Base-by-base conservation (phyloP, 106 monocot genomes). In the Allium sativum region DNA sequence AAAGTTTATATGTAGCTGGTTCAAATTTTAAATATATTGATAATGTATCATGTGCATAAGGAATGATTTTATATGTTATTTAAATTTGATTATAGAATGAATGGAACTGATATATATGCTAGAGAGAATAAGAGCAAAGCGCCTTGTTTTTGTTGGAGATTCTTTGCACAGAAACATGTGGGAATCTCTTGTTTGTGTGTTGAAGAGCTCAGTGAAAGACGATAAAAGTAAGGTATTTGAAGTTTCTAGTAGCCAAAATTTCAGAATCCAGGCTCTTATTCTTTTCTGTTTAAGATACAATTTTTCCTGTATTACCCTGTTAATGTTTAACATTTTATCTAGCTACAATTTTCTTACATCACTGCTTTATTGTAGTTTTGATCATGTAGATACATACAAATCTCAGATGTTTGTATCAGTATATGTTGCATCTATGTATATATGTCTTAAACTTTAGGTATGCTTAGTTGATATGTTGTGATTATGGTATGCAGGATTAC, bases 101-200 rank as follows among this genome's bases (percentile, higher is more conserved):
- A 93, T 65, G 84, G 77, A 7, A 75, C 65, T 18, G 79, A 88
- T 68, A 85, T 93, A 88, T 71, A n/a, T n/a, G n/a, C n/a, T 93
- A 53, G 82, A 93, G 74, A 88, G 87, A 64, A 44, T 93, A 65
- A 88, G 88, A 60, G 79, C 77, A 40, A 93, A 93, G 68, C 73
- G 87, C 40, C 73, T 93, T 4, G 93, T 82, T 65, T 93, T 85
- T 69, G 82, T 93, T 1, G 93, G 93, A 1, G 87, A 88, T 76
- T 88, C 87, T 0, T 82, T 84, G 48, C 84, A 88, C 53, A 78
- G 88, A 55, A 93, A 93, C 82, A 93, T 93, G 93, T 93, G 93
- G 93, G 84, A 93, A 57, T 93, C 93, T 54, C 79, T 93, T 17
- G 72, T 93, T 59, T 93, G 88, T 43, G 56, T 71, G 9, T 51